Evolutionary conservation across 768 basidiomycete genomes (phyloP).

Genomic region (Lenzites betulinus): DNA sequence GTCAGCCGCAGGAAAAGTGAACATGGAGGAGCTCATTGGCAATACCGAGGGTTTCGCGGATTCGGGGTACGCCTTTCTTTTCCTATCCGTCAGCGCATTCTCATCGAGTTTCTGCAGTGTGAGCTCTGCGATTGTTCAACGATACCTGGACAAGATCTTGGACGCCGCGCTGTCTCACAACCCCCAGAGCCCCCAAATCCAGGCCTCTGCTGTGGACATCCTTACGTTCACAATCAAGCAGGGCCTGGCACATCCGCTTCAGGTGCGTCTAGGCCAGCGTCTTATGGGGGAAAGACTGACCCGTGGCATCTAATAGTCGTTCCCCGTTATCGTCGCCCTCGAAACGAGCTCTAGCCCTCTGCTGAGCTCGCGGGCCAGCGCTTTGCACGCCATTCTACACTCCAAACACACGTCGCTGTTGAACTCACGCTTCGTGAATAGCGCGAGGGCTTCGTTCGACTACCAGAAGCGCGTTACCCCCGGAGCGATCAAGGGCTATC

Average conservation of each 20-base stretch:
- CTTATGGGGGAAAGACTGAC: not conserved
- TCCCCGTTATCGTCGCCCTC: conserved; percentile 90
- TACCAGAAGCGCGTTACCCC: conserved; percentile 69
- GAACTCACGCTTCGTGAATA: conserved; percentile 81
- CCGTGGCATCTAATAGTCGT: conserved; percentile 53
- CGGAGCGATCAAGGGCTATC: conserved; percentile 64
- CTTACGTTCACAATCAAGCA: conserved; percentile 92
- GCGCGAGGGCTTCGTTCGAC: conserved; percentile 78
- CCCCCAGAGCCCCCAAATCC: conserved; percentile 62
- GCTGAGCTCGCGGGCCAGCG: conserved; percentile 74
- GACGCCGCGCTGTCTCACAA: conserved; percentile 77
- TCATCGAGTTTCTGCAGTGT: conserved; percentile 53
- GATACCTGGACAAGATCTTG: conserved; percentile 83
- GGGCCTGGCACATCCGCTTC: conserved; percentile 92
- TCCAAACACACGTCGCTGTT: conserved; percentile 88
- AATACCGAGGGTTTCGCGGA: conserved; percentile 96
- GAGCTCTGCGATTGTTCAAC: conserved; percentile 92
- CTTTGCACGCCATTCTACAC: conserved; percentile 80
- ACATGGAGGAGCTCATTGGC: conserved; percentile 94
- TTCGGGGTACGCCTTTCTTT: conserved; percentile 69
- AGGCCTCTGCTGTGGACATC: conserved; percentile 86
- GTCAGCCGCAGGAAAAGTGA: conserved; percentile 52
- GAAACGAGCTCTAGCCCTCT: conserved; percentile 72
- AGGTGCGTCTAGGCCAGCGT: conserved; percentile 46
- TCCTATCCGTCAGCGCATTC: not conserved